Base-by-base conservation (phyloP, 1,139 yeast species). In the Kurtzmaniella quercitrusa region DNA sequence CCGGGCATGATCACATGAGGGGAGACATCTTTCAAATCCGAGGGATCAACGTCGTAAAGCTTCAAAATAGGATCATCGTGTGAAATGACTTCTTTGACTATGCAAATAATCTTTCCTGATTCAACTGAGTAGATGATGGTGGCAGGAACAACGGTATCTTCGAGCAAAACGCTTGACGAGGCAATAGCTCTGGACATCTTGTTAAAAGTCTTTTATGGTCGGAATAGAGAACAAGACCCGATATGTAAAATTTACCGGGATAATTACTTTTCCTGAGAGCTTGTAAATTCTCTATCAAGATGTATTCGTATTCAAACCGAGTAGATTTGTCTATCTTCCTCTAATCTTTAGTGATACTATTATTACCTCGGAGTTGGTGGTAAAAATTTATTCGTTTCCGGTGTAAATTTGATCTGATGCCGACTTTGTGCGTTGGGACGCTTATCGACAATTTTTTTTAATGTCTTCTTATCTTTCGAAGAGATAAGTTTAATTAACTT, bases 1-100 rank as follows among this genome's bases (percentile, higher is more conserved):
- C 98, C 98, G 0, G 98, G 97, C 71, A 91, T 71, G 11, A 91
- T 74, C 25, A 78, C 77, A 21, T 72, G 62, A 0, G 94, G 93
- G 9, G 85, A 72, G 12, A 84, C 81, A 49, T 82, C 71, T 41
- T 81, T 60, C 56, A 69, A 75, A 33, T 72, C 63, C 9, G 54
- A 46, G 12, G 73, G 69, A 2, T 47, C 50, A 2, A 79, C 77
- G 47, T 72, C 70, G 54, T 75, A 82, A 14, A 53, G 45, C 11
- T 46, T 40, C 15, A 80, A 62, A 5, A 70, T 39, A 1, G 69
- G 68, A 49, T 79, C 78, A 14, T 64, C 52, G 0, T 56, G 52
- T 2, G 58, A 51, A 9, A 79, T 50, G 1, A 79, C 60, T 2
- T 57, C 53, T 14, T 54, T 50, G 18, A 68, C 62, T 16, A 86